Evolutionary conservation across 306 rosid species (phyloP), one percentile per base, ranked within the genome.

Genomic region (Prosopis cineraria): DNA sequence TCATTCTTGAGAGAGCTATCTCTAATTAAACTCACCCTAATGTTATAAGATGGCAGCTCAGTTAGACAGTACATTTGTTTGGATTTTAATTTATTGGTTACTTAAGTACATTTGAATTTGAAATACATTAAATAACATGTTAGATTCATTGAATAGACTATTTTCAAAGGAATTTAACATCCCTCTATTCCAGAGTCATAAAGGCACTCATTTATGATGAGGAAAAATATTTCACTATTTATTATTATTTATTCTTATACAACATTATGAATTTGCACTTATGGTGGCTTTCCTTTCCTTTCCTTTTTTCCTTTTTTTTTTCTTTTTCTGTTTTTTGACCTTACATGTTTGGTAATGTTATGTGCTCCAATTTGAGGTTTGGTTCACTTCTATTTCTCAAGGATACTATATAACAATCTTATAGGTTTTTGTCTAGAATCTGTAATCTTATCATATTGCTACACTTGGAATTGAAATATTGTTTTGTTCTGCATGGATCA

Each of bases 391-490:
- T 56, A 71, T 72, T 65, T 75, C 43, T 30, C 31, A 62, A n/a
- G n/a, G n/a, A n/a, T n/a, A n/a, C n/a, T n/a, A n/a, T n/a, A n/a
- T n/a, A n/a, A n/a, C 17, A 6, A 14, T 44, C 7, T 40, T 20
- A 50, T 62, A n/a, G 24, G 10, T 25, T 60, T 50, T 70, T 5
- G 59, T 47, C 34, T 53, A 72, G 24, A 66, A 52, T n/a, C 0
- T 20, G 66, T 29, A 19, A 7, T 9, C 29, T 19, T 63, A 31
- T 3, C 11, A 22, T 39, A 74, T 50, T 7, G 3, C 3, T 24
- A 37, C 14, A 2, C 0, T 50, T 67, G 43, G 81, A 79, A 85
- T 82, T 67, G 43, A 83, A 79, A 85, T 82, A 72, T 79, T 72
- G 72, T 72, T 63, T 17, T 73, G 52, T 24, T 47, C 30, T 67